Evolutionary conservation across 768 basidiomycete genomes (phyloP), one percentile per base, ranked within the genome.

Genomic region (Russula sp.): DNA sequence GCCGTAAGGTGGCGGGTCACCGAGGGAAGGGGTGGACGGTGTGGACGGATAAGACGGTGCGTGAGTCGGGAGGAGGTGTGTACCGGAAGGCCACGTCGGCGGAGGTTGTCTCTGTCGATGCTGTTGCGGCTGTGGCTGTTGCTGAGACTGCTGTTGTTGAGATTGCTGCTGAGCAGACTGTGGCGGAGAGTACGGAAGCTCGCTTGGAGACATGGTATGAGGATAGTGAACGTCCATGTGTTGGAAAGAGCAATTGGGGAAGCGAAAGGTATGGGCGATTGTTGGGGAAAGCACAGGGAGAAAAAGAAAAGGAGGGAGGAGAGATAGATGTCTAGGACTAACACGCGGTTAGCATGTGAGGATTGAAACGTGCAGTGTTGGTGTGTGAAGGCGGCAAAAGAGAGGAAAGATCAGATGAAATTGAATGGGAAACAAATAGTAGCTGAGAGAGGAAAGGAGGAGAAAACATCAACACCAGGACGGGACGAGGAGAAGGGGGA

Each of bases 111-210:
- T 67, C 71, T 71, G 74, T 7, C 51, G 35, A 32, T 48, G 62
- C 6, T 47, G 54, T 49, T 63, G 62, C 2, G 51, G 16, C 20
- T 53, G 51, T 18, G 34, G 45, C 6, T 42, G 56, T 40, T 47
- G 61, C 31, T 57, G 61, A 27, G 27, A 27, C 37, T 52, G 61
- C 3, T 35, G 34, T 34, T 51, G 50, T 18, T 59, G 62, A 22
- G 62, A 57, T 27, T 57, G 55, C 16, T 72, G 72, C 57, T 74
- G 65, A 39, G 59, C 68, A 18, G 72, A 70, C 57, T 70, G 68
- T 22, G 59, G 67, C 31, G 70, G 71, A 39, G 72, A 66, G 66
- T 75, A 77, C 65, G 73, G 73, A 40, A 68, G 64, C 62, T 73
- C 71, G 60, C 59, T 59, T 50, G 70, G 59, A 64, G 72, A 70